Conservation (phyloP, 176 grass and related monocot species). For the Canna indica region DNA sequence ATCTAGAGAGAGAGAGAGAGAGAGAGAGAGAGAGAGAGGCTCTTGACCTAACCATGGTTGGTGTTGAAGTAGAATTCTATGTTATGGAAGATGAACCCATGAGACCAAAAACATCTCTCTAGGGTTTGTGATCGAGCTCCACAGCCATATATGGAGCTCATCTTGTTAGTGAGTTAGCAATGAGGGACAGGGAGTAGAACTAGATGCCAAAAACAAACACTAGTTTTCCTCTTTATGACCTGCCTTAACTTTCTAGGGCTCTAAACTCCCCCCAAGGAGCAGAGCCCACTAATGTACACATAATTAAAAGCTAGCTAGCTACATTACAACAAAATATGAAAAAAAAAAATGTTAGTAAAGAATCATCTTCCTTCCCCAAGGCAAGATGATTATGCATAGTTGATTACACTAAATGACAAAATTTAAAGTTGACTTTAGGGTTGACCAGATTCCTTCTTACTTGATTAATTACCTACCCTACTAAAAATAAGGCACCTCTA, state of each 20-base stretch:
- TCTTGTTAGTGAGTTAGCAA: not conserved
- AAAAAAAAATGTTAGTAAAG: not conserved
- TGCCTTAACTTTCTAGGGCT: not conserved
- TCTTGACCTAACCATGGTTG: conserved; percentile 18
- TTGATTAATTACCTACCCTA: too few species aligned
- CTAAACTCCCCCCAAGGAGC: not conserved
- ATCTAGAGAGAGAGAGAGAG: not conserved
- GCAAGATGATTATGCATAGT: too few species aligned
- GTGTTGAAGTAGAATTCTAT: not conserved
- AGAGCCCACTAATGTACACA: conserved; percentile 11
- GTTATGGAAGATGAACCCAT: not conserved
- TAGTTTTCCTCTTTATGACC: conserved; percentile 2
- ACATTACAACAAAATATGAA: not conserved
- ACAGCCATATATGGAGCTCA: conserved; percentile 10
- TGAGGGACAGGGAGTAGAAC: conserved; percentile 2
- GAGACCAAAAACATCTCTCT: conserved; percentile 13
- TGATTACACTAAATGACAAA: too few species aligned
- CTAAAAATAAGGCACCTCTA: too few species aligned
- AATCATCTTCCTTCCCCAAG: too few species aligned
- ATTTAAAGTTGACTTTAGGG: too few species aligned
- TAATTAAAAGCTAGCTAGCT: not conserved
- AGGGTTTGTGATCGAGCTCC: not conserved
- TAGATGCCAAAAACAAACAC: conserved; percentile 23
- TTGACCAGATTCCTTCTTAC: too few species aligned
- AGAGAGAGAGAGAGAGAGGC: not conserved